phyloP scores from a whole-genome alignment of 306 rosid species.

The Vigna angularis region DNA sequence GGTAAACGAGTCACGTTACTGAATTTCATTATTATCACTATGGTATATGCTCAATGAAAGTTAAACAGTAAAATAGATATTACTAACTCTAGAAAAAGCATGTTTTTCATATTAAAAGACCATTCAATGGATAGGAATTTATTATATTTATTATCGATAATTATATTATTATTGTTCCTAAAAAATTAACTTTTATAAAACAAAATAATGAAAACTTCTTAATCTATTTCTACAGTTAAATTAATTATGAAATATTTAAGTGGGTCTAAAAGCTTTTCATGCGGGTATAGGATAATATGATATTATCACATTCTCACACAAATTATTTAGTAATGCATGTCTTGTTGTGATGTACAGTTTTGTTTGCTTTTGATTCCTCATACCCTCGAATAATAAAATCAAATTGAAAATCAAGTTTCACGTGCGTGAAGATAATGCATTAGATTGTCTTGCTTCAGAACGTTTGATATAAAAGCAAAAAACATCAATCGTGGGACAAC shows the following conservation, averaged over 20 bases:
- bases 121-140: not conserved
- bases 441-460: not conserved
- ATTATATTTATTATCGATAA: not conserved
- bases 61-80: not conserved
- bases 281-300: not conserved
- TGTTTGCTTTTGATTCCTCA: not conserved
- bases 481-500: not conserved
- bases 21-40: not conserved
- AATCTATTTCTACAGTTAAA: not conserved
- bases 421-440: conserved; percentile 21
- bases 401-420: conserved; percentile 24
- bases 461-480: not conserved
- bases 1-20: not conserved
- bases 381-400: not conserved
- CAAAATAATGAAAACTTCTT: not conserved
- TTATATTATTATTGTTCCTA: not conserved
- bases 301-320: not conserved
- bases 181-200: not conserved
- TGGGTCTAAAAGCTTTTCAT: not conserved
- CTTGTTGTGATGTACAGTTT: not conserved
- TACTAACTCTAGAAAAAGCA: not conserved
- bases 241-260: not conserved
- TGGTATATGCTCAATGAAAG: not conserved
- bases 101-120: not conserved
- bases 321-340: conserved; percentile 3